Conservation (phyloP, 345 rosid species). For the Physaria fendleri region DNA sequence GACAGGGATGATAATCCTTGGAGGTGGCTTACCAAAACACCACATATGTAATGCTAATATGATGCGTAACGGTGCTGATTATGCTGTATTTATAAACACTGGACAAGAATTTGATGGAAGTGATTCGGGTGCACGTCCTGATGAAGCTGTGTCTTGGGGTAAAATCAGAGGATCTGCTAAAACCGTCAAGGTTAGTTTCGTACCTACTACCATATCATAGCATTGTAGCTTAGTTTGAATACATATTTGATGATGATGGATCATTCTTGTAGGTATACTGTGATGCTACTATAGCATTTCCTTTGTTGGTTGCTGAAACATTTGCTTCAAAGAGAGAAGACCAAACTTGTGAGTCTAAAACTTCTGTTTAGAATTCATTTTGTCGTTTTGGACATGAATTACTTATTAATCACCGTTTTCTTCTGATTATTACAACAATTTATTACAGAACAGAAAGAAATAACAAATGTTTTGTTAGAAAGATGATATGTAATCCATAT, state of each 20-base stretch:
- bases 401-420: not conserved
- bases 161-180: slow-evolving; percentile 79
- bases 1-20: slow-evolving; percentile 83
- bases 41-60: slow-evolving; percentile 96
- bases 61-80: slow-evolving; percentile 94
- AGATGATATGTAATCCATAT: too few species aligned
- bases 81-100: slow-evolving; percentile 83
- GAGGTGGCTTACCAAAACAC: slow-evolving; percentile 93
- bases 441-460: too few species aligned
- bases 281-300: slow-evolving; percentile 96
- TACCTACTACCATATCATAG: not conserved
- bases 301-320: slow-evolving; percentile 85
- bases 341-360: slow-evolving; percentile 4
- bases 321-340: slow-evolving; percentile 57
- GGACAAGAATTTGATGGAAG: slow-evolving; percentile 97
- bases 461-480: too few species aligned
- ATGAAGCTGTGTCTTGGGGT: slow-evolving; percentile 97
- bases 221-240: not conserved
- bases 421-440: too few species aligned
- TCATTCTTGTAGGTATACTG: slow-evolving; percentile 63
- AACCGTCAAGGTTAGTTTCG: slow-evolving; percentile 59
- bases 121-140: slow-evolving; percentile 93
- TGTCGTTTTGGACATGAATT: not conserved
- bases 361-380: not conserved
- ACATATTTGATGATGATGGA: not conserved